These are phyloP conservation scores for Myotisia sp. DNA, from an alignment of 2,329 filamentous ascomycete species.

Conservation along the genomic window DNA sequence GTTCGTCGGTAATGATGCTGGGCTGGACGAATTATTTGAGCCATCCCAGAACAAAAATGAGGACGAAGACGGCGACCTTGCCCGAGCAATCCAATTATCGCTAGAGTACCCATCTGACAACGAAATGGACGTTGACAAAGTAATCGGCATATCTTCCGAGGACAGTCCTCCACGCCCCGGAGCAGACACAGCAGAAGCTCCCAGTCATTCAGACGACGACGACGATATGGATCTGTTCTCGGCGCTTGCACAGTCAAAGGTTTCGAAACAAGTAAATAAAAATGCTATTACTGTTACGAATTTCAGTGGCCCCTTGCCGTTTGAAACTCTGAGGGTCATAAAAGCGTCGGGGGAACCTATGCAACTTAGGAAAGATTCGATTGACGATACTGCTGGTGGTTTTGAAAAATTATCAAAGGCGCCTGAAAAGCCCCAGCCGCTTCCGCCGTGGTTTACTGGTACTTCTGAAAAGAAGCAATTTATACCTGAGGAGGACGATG, in stretches of 20 bases:
- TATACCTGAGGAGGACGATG: constrained; percentile 20
- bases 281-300: constrained; percentile 35
- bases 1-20: constrained; percentile 38
- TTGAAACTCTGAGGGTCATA: constrained; percentile 53
- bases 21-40: constrained; percentile 45
- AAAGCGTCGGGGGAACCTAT: constrained; percentile 25
- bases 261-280: constrained; percentile 36
- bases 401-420: constrained; percentile 42
- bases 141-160: neutral
- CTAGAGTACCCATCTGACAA: constrained; percentile 40
- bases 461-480: constrained; percentile 21
- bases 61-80: constrained; percentile 58
- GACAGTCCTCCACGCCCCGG: constrained; percentile 31
- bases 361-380: constrained; percentile 36
- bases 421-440: constrained; percentile 17
- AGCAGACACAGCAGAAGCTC: constrained; percentile 24
- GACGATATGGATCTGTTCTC: constrained; percentile 65
- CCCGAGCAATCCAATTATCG: constrained; percentile 71
- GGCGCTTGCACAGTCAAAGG: constrained; percentile 58
- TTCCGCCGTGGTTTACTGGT: constrained; percentile 35
- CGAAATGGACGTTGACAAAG: constrained; percentile 18
- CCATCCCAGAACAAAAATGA: constrained; percentile 27
- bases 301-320: constrained; percentile 73
- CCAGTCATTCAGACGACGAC: constrained; percentile 36
- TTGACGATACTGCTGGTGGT: constrained; percentile 45